These are phyloP conservation scores for Ampelocalamus luodianensis DNA, from an alignment of 176 grass and related monocot genomes.

Conservation along the genomic window DNA sequence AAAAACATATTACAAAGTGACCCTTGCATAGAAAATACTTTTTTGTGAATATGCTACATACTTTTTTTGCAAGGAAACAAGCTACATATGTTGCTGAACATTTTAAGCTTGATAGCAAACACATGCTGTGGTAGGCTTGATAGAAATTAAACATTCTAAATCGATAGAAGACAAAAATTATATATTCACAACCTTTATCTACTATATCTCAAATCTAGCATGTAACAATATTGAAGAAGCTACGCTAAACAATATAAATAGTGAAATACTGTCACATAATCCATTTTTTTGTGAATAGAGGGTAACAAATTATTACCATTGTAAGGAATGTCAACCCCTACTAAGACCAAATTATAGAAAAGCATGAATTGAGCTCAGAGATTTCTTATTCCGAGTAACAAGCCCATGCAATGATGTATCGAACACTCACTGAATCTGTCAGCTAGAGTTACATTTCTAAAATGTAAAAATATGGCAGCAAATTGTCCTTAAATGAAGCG, in stretches of 20 bases:
- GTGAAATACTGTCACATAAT: background rate
- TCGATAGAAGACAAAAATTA: conserved; percentile 6
- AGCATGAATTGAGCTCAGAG: background rate
- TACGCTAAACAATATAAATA: background rate
- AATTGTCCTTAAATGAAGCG: background rate
- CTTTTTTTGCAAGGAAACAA: background rate
- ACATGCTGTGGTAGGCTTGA: no score
- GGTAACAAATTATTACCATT: background rate
- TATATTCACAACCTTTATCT: background rate
- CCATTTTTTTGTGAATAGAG: background rate
- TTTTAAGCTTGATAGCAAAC: no score
- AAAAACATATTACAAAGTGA: background rate
- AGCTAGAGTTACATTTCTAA: conserved; percentile 1
- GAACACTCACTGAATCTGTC: background rate
- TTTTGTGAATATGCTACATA: background rate
- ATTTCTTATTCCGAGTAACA: background rate
- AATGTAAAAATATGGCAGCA: background rate
- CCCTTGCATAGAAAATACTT: conserved; percentile 1
- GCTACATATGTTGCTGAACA: no score
- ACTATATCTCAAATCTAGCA: background rate
- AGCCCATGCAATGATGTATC: background rate
- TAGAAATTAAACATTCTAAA: background rate
- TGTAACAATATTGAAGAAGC: background rate
- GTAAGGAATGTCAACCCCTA: background rate
- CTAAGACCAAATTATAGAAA: background rate